These are phyloP conservation scores for Fusarium graminum DNA, from an alignment of 2,329 filamentous ascomycete genomes.

Conservation along the genomic window DNA sequence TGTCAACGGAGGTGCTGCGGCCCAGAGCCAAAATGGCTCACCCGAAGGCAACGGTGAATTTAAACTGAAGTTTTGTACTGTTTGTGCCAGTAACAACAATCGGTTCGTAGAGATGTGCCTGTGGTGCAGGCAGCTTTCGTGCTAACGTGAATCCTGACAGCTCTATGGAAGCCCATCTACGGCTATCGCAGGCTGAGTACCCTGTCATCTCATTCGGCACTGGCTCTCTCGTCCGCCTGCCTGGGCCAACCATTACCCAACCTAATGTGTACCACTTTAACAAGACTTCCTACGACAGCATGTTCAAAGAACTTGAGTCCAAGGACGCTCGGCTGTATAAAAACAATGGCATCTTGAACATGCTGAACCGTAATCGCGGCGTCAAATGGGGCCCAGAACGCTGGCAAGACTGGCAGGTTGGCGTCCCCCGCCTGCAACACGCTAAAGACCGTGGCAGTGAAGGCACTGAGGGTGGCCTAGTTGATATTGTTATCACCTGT, in stretches of 20 bases:
- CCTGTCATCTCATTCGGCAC: constrained; percentile 99
- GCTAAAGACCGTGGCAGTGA: constrained; percentile 79
- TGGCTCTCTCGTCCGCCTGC: constrained; percentile 91
- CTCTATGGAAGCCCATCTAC: constrained; percentile 95
- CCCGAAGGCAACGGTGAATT: constrained; percentile 69
- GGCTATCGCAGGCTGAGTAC: constrained; percentile 85
- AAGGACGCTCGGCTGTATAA: constrained; percentile 92
- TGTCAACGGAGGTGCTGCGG: constrained; percentile 56
- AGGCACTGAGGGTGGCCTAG: constrained; percentile 88
- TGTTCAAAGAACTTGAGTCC: constrained; percentile 88
- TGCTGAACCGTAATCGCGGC: constrained; percentile 90
- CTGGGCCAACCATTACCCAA: constrained; percentile 89
- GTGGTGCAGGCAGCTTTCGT: not conserved
- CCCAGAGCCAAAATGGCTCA: constrained; percentile 58
- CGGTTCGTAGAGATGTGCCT: constrained; percentile 68
- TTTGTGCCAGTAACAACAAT: constrained; percentile 99
- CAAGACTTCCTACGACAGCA: constrained; percentile 92
- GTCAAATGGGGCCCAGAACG: constrained; percentile 97
- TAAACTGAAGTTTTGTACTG: constrained; percentile 96
- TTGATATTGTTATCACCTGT: constrained; percentile 96
- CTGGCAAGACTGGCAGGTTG: constrained; percentile 97
- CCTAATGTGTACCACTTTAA: constrained; percentile 99
- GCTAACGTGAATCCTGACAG: constrained; percentile 38
- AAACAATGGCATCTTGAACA: constrained; percentile 93
- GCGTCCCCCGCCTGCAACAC: constrained; percentile 83